Percentiles rank a stretch among this genome's conserved stretches.
Evolutionary conservation across 1,284 basidiomycete genomes (phyloP).

Genomic region (Malassezia japonica): DNA sequence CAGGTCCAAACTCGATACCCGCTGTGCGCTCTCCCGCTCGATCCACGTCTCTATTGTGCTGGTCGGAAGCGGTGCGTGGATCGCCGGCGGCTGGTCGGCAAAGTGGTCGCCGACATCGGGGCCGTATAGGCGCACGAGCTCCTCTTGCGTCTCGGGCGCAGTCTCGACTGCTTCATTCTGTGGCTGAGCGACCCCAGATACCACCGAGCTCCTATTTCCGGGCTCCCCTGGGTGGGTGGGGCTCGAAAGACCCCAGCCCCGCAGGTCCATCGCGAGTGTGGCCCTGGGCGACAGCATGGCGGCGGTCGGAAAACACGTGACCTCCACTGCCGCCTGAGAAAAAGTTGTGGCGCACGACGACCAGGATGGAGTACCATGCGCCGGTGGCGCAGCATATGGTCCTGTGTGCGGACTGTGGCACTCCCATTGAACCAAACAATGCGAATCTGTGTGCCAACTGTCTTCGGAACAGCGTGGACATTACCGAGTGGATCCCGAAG

Average conservation of each 20-base stretch:
- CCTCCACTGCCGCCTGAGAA: constrained; percentile 11
- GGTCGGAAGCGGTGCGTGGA: not conserved
- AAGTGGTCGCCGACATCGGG: constrained; percentile 13
- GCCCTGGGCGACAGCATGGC: not conserved
- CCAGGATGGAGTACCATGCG: constrained; percentile 36
- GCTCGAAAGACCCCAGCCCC: no score
- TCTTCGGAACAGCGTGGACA: constrained; percentile 81
- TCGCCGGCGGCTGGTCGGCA: not conserved
- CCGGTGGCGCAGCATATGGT: constrained; percentile 43
- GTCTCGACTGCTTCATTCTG: no score
- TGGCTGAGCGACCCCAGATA: no score
- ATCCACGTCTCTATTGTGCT: constrained; percentile 5
- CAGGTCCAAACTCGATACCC: constrained; percentile 1
- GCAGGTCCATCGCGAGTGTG: no score
- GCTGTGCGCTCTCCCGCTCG: not conserved
- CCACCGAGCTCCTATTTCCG: no score
- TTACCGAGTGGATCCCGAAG: constrained; percentile 96
- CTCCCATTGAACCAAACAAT: constrained; percentile 88
- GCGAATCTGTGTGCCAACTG: constrained; percentile 92
- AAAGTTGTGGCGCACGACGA: constrained; percentile 6
- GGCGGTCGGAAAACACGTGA: constrained; percentile 2
- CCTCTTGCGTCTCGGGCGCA: not conserved
- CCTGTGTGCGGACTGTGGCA: constrained; percentile 56
- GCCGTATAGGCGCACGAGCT: constrained; percentile 2
- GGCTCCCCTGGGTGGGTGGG: no score